Evolutionary conservation across 768 basidiomycete species (phyloP).

Genomic region (Mycena belliarum): DNA sequence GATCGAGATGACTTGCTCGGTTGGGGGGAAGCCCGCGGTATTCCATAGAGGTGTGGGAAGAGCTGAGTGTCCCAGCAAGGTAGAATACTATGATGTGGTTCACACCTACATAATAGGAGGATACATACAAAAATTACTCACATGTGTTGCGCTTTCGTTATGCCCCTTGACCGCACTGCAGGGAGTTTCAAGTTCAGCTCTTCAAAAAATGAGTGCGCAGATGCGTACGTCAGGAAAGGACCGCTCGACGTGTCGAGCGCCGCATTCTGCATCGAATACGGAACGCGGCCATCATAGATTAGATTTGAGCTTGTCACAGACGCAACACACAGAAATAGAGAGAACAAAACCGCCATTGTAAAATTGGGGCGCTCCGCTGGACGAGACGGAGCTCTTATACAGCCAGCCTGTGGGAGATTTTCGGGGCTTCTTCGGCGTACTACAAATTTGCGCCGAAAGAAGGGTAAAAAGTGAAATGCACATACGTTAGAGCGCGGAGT

Average conservation of each 20-base stretch:
- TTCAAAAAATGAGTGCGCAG: neutral
- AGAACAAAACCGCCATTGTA: no score
- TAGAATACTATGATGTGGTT: conserved; percentile 47
- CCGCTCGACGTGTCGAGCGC: conserved; percentile 49
- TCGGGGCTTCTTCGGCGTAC: no score
- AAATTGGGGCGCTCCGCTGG: no score
- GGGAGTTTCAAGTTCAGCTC: neutral
- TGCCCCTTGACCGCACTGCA: conserved; percentile 56
- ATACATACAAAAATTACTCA: conserved; percentile 25
- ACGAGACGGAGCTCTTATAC: no score
- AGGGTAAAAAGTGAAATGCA: no score
- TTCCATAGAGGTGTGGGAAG: conserved; percentile 56
- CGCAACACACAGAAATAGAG: no score
- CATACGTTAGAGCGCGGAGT: no score
- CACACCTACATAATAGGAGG: neutral
- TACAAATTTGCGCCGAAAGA: no score
- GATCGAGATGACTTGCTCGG: conserved; percentile 53
- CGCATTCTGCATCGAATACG: conserved; percentile 40
- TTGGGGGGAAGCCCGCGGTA: conserved; percentile 26
- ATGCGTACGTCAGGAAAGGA: conserved; percentile 57
- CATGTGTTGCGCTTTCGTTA: conserved; percentile 49
- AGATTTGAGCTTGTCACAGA: neutral
- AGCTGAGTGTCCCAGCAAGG: conserved; percentile 37
- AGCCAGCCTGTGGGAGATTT: no score
- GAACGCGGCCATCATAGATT: conserved; percentile 57